Evolutionary conservation across 108 stramenopile species (phyloP), one percentile per base, ranked within the genome.

Genomic region (Skeletonema grethae): DNA sequence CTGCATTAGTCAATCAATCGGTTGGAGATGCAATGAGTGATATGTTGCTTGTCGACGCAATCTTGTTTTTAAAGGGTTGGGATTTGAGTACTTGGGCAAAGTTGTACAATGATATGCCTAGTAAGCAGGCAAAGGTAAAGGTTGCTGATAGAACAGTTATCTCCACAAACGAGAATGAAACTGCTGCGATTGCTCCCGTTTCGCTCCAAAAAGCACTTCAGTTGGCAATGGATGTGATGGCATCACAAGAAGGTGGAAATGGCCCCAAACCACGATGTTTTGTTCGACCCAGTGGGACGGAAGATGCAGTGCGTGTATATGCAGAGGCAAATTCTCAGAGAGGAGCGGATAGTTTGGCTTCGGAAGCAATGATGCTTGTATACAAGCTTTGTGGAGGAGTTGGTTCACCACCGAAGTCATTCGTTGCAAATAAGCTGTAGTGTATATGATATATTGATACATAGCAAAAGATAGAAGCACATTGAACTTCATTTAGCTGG

Each of bases 271-370:
- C 61, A 84, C 86, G 99, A 22, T 87, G 84, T 63, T 99, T 99
- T 76, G 95, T 98, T n/a, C 88, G 99, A 36, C 97, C 98, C 10
- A 96, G 94, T 71, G 98, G 98, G 24, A 99, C 99, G 30, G 99
- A 99, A 86, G 95, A 99, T 79, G 97, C 96, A 18, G 99, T 99
- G 8, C 94, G 99, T 24, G 88, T 99, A 22, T 99, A 99, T 86
- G 99, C 99, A 20, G 99, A 99, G 77, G 93, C 93, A 25, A 53
- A 80, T 53, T 84, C 88, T 46, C 84, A 86, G 50, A 65, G 64
- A 8, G 79, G 80, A 57, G 93, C 93, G 0, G 93, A 95, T 65
- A 65, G 64, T 56, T 70, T 95, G 70, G 89, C 91, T 16, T 73
- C 79, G 10, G 72, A 70, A 46, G 93, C 91, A n/a, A 90, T 88